Evolutionary conservation across 257 asterid species (phyloP).

Genomic region (Ocimum tenuiflorum): DNA sequence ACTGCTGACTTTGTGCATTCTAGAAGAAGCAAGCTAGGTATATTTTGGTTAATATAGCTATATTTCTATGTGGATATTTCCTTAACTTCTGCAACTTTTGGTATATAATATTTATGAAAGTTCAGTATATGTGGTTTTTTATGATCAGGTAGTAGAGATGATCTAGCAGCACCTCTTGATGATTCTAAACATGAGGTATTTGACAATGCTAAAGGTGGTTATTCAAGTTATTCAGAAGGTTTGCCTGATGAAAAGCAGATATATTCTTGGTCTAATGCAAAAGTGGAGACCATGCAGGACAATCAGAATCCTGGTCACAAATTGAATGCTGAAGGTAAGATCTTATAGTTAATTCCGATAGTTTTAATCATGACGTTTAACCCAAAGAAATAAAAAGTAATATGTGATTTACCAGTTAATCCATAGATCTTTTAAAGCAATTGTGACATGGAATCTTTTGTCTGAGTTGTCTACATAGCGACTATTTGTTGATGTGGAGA

Average conservation of each 20-base stretch:
- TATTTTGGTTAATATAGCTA: not conserved
- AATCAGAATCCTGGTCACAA: constrained; percentile 34
- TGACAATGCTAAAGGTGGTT: constrained; percentile 34
- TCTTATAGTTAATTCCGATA: not conserved
- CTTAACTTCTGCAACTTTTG: not conserved
- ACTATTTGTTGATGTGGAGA: not conserved
- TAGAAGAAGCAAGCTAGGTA: constrained; percentile 64
- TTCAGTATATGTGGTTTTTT: constrained; percentile 16
- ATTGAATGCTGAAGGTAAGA: constrained; percentile 15
- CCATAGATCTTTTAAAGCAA: not conserved
- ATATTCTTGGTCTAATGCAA: constrained; percentile 29
- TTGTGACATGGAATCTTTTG: not conserved
- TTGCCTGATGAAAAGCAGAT: constrained; percentile 28
- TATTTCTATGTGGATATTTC: not conserved
- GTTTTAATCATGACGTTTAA: not conserved
- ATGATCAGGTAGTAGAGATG: constrained; percentile 60
- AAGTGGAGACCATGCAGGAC: constrained; percentile 34
- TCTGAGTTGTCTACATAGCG: not conserved
- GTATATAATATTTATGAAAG: not conserved
- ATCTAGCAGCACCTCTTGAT: constrained; percentile 39
- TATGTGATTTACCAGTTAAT: not conserved
- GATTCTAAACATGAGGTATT: constrained; percentile 46
- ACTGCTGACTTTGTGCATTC: constrained; percentile 57
- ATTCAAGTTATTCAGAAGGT: constrained; percentile 23
- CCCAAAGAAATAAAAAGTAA: not conserved